phyloP scores from a whole-genome alignment of 208 protist genomes.

The Novymonas esmeraldas region DNA sequence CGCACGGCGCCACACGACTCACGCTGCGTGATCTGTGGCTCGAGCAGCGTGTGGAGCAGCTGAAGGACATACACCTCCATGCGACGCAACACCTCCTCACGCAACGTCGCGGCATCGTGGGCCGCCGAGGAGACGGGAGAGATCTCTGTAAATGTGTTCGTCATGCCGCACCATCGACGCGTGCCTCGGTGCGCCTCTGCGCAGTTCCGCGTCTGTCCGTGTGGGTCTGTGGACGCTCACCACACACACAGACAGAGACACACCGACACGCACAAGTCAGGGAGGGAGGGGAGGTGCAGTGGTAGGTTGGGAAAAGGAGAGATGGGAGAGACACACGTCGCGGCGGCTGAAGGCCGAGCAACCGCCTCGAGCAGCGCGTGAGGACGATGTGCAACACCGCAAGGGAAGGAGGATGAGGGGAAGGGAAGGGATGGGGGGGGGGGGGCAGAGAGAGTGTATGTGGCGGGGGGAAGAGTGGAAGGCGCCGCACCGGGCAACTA shows the following conservation, averaged over 20 bases:
- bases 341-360: background rate
- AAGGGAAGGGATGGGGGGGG: background rate
- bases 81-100: conserved; percentile 55
- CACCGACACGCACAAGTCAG: too few relatives aligned
- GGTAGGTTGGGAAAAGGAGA: background rate
- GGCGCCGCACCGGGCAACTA: too few relatives aligned
- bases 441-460: too few relatives aligned
- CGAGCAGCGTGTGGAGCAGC: conserved; percentile 19
- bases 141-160: conserved; percentile 21
- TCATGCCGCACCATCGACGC: too few relatives aligned
- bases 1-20: background rate
- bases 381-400: background rate
- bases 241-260: too few relatives aligned
- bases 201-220: background rate
- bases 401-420: background rate
- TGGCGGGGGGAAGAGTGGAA: too few relatives aligned
- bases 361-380: too few relatives aligned
- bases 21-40: background rate
- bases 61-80: conserved; percentile 67
- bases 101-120: conserved; percentile 26
- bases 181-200: conserved; percentile 3
- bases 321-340: background rate
- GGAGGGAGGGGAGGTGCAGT: too few relatives aligned
- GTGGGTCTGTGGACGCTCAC: too few relatives aligned
- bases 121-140: conserved; percentile 10